Conservation (phyloP, 306 rosid genomes). For the Biancaea sappan region DNA sequence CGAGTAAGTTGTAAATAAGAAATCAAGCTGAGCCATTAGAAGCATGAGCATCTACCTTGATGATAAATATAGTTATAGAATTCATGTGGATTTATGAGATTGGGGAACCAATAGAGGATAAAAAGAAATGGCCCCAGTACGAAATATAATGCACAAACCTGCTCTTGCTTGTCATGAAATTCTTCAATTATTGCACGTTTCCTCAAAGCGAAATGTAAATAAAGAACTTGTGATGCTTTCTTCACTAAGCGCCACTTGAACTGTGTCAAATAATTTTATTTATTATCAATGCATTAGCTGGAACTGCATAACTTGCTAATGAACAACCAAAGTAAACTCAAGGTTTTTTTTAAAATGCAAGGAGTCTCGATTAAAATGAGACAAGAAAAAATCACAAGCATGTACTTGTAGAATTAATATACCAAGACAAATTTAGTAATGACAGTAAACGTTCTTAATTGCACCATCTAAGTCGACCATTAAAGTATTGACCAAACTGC, state of each 20-base stretch:
- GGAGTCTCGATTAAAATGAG: background rate
- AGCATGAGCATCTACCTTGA: conserved; percentile 23
- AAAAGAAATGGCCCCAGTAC: background rate
- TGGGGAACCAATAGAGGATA: conserved; percentile 1
- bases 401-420: background rate
- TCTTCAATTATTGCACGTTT: conserved; percentile 84
- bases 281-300: conserved; percentile 24
- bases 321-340: background rate
- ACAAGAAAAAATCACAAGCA: background rate
- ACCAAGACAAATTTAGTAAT: background rate
- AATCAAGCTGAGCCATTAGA: conserved; percentile 25
- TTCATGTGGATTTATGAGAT: conserved; percentile 1
- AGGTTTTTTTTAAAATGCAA: background rate
- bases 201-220: conserved; percentile 83
- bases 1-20: conserved; percentile 12
- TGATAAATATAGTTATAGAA: conserved; percentile 11
- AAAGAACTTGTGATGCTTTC: conserved; percentile 94
- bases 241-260: conserved; percentile 81
- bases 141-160: conserved; percentile 55
- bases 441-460: background rate
- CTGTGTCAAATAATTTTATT: conserved; percentile 44
- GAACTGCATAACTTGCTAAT: conserved; percentile 13
- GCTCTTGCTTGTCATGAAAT: conserved; percentile 81
- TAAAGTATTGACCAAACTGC: background rate
- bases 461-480: background rate